A percentile compares a stretch with the other conserved stretches of the same genome.
Evolutionary conservation across 2,329 filamentous ascomycete genomes (phyloP).

Genomic region (Zarea fungicola): DNA sequence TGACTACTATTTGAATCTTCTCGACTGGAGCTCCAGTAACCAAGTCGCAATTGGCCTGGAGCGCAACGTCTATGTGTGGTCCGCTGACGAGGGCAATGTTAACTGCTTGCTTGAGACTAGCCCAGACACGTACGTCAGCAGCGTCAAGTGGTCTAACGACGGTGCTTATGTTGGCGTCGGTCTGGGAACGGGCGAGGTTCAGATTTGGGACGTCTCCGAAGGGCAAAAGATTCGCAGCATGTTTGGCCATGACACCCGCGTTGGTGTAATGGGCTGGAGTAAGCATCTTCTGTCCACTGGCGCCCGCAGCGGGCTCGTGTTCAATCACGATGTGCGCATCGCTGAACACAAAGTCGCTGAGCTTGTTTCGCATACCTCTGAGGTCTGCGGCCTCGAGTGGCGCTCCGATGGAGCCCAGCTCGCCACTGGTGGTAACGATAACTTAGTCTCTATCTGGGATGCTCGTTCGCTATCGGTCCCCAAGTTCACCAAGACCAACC

Average conservation of each 20-base stretch:
- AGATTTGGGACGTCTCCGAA: constrained; percentile 99
- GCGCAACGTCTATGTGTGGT: constrained; percentile 98
- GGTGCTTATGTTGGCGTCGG: constrained; percentile 95
- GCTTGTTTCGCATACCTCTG: constrained; percentile 92
- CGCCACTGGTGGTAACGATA: constrained; percentile 96
- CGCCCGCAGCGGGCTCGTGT: constrained; percentile 88
- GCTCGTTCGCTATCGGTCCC: constrained; percentile 86
- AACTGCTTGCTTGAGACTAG: constrained; percentile 82
- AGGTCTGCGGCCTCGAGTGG: constrained; percentile 98
- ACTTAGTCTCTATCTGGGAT: constrained; percentile 98
- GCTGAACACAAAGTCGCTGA: constrained; percentile 97
- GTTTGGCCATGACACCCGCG: constrained; percentile 93
- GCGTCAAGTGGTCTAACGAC: constrained; percentile 97
- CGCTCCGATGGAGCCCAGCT: constrained; percentile 93
- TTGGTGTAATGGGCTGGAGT: constrained; percentile 98
- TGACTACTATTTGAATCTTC: constrained; percentile 97
- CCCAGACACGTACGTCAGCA: constrained; percentile 92
- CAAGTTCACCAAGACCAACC: constrained; percentile 99
- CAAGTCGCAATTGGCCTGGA: constrained; percentile 97
- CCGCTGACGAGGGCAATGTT: constrained; percentile 86
- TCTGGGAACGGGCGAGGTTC: constrained; percentile 90
- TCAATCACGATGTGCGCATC: constrained; percentile 97
- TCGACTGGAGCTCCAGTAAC: constrained; percentile 97
- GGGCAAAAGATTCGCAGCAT: constrained; percentile 95
- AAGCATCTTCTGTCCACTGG: constrained; percentile 96